phyloP scores from a whole-genome alignment of 202 grass and related monocot species.

The Brachypodium distachyon region DNA sequence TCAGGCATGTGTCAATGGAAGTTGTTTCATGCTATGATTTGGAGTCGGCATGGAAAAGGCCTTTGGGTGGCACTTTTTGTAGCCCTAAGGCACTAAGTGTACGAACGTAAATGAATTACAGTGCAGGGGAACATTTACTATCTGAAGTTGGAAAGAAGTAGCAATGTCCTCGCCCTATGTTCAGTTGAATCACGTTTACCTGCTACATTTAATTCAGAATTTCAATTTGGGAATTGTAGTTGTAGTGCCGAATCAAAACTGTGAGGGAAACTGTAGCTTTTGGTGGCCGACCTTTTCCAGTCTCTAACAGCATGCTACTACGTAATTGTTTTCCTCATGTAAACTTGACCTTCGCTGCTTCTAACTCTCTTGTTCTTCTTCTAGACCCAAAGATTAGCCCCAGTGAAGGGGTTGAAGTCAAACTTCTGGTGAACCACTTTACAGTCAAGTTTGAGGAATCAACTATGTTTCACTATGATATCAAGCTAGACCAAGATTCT shows the following conservation, averaged over 20 bases:
- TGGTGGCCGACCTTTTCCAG: background rate
- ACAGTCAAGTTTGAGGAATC: background rate
- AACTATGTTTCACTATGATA: slow-evolving; percentile 16
- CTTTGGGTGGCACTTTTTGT: background rate
- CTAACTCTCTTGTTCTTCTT: background rate
- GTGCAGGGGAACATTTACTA: background rate
- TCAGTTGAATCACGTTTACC: no score
- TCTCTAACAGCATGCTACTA: background rate
- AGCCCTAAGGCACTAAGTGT: background rate
- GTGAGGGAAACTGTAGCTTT: background rate
- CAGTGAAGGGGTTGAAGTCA: background rate
- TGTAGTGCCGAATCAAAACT: background rate
- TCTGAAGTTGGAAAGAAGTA: background rate
- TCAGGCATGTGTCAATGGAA: background rate
- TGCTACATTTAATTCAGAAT: background rate
- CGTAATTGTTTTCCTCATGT: background rate
- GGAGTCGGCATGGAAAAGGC: background rate
- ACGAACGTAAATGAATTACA: background rate
- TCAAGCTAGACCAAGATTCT: background rate
- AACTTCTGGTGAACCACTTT: slow-evolving; percentile 24
- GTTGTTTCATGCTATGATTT: background rate
- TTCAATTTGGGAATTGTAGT: background rate
- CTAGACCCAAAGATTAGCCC: background rate
- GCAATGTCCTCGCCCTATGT: background rate
- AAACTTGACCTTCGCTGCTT: background rate